Conservation (phyloP, 331 rosid genomes). For the Malus hybrid region DNA sequence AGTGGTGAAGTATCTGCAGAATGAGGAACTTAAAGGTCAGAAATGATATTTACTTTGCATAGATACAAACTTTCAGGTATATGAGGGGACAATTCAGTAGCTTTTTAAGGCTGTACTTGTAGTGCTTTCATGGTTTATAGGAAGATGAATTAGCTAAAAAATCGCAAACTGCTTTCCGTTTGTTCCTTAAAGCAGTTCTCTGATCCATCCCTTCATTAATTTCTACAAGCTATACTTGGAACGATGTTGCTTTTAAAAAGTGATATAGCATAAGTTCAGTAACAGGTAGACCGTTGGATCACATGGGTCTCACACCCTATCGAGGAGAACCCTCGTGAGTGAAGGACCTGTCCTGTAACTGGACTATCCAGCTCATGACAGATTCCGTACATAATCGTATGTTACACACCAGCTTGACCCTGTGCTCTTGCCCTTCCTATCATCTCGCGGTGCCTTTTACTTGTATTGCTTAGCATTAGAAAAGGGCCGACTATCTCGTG, state of each 20-base stretch:
- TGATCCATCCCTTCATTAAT: not conserved
- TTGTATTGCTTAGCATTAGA: not conserved
- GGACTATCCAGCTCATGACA: not conserved
- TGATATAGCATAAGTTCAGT: not conserved
- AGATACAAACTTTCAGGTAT: slow-evolving; percentile 3
- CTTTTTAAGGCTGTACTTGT: slow-evolving; percentile 7
- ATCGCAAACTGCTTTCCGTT: not conserved
- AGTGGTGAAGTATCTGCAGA: slow-evolving; percentile 74
- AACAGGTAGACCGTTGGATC: not conserved
- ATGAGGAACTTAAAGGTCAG: slow-evolving; percentile 47
- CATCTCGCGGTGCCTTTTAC: not conserved
- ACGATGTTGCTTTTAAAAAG: not conserved
- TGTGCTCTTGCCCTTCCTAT: not conserved
- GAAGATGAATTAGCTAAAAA: slow-evolving; percentile 5
- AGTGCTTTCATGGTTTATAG: slow-evolving; percentile 3
- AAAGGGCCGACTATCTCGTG: not conserved
- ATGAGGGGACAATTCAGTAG: not conserved
- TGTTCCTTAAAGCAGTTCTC: not conserved
- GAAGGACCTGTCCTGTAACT: not conserved
- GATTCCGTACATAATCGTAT: not conserved
- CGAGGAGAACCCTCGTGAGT: not conserved
- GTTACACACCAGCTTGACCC: not conserved
- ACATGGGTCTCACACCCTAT: not conserved
- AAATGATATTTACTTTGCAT: slow-evolving; percentile 37
- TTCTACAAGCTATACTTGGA: not conserved